Conservation (phyloP, 1,284 basidiomycete genomes). For the Microbotryomycetes sp. region DNA sequence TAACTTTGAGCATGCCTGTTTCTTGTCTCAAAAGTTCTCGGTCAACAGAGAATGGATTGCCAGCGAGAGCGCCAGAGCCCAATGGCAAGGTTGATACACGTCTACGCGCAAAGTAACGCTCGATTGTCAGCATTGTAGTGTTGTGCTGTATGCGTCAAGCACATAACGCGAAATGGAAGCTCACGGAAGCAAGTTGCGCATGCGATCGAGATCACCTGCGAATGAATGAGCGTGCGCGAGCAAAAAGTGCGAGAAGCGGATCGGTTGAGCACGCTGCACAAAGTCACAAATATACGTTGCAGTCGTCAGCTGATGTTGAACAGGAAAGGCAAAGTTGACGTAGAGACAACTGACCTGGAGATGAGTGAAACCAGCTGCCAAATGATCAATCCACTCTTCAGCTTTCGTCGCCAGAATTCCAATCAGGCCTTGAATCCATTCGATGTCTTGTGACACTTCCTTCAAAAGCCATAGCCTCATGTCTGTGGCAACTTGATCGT, state of each 20-base stretch:
- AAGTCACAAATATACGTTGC: not conserved
- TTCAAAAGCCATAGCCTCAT: constrained; percentile 93
- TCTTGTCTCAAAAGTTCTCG: constrained; percentile 79
- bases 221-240: constrained; percentile 93
- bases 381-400: constrained; percentile 79
- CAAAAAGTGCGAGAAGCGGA: constrained; percentile 95
- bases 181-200: constrained; percentile 64
- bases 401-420: constrained; percentile 84
- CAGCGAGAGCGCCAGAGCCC: constrained; percentile 88
- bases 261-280: constrained; percentile 82
- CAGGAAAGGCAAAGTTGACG: not conserved
- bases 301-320: too few relatives aligned
- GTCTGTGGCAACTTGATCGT: constrained; percentile 97
- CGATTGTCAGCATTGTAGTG: not conserved
- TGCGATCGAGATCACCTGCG: constrained; percentile 75
- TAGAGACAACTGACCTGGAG: constrained; percentile 55
- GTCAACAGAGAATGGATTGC: constrained; percentile 89
- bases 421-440: constrained; percentile 70
- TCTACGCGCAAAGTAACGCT: constrained; percentile 40
- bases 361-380: constrained; percentile 96
- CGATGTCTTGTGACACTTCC: constrained; percentile 64
- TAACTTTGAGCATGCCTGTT: constrained; percentile 73
- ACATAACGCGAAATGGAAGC: not conserved
- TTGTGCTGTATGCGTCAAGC: not conserved
- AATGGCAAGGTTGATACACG: constrained; percentile 88